Conservation (phyloP, 305 asterid species). For the Fraxinus baroniana region DNA sequence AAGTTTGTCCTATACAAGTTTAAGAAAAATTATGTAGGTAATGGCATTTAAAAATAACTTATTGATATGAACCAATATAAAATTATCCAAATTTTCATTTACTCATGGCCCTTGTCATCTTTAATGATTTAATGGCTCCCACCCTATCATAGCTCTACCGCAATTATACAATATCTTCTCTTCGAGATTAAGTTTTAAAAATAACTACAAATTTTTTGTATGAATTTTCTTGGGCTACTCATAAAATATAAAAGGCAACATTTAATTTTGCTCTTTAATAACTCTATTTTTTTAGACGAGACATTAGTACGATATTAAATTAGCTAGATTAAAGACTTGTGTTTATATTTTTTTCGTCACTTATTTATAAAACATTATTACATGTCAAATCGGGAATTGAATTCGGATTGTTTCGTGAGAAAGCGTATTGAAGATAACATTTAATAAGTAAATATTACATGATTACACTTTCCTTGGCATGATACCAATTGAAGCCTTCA, state of each 20-base stretch:
- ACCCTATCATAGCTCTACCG: not conserved
- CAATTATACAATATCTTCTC: not conserved
- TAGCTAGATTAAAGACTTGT: too few species aligned
- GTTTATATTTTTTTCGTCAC: not conserved
- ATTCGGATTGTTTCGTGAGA: constrained; percentile 10
- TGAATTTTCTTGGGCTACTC: not conserved
- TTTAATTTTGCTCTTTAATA: not conserved
- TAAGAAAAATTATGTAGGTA: too few species aligned
- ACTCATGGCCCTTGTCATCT: too few species aligned
- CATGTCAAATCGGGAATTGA: not conserved
- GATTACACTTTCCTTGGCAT: not conserved
- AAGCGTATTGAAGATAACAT: not conserved
- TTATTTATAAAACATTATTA: not conserved
- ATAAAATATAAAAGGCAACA: not conserved
- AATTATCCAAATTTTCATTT: not conserved
- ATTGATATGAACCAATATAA: not conserved
- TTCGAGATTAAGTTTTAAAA: not conserved
- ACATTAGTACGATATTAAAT: too few species aligned
- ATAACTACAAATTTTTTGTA: not conserved
- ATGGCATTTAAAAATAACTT: not conserved
- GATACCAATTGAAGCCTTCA: constrained; percentile 32
- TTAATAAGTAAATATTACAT: not conserved
- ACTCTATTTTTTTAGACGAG: too few species aligned
- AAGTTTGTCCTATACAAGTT: too few species aligned
- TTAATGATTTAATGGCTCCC: not conserved